A percentile compares a stretch with the other conserved stretches of the same genome.
Conservation (phyloP, 169 alveolate species). For the Cryptosporidium meleagridis region DNA sequence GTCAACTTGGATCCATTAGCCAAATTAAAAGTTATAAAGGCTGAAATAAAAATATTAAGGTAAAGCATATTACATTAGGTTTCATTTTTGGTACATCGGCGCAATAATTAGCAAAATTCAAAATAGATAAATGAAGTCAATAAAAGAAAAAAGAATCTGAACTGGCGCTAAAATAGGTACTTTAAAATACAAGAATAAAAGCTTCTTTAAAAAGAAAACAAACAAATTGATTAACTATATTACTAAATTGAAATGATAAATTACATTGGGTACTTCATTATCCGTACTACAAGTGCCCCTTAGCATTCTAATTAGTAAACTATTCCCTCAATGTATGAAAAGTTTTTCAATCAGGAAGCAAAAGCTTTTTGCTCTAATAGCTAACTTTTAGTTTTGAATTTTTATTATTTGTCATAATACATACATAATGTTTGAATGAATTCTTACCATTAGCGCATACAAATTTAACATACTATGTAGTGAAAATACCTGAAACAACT, state of each 20-base stretch:
- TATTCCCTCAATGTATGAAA: neutral
- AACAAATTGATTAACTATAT: no score
- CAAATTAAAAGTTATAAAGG: neutral
- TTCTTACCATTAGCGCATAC: neutral
- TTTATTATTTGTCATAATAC: no score
- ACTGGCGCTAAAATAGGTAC: neutral
- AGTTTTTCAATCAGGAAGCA: neutral
- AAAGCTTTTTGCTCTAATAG: no score
- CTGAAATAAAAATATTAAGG: neutral
- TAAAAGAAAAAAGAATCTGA: no score
- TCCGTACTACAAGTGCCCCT: neutral
- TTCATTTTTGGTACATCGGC: neutral
- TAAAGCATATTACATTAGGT: no score
- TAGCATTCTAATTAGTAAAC: no score
- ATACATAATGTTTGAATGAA: no score
- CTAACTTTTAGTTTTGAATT: no score
- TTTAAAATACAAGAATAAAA: no score
- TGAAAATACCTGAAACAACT: no score
- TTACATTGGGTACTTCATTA: neutral
- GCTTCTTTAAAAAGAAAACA: neutral
- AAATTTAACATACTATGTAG: no score
- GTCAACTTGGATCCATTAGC: neutral
- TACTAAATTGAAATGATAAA: neutral
- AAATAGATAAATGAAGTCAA: neutral
- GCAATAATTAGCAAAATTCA: no score